A percentile compares a stretch with the other conserved stretches of the same genome.
Evolutionary conservation across 192 early-diverging fungal genomes (phyloP).

Genomic region (Oehlia diaphana): DNA sequence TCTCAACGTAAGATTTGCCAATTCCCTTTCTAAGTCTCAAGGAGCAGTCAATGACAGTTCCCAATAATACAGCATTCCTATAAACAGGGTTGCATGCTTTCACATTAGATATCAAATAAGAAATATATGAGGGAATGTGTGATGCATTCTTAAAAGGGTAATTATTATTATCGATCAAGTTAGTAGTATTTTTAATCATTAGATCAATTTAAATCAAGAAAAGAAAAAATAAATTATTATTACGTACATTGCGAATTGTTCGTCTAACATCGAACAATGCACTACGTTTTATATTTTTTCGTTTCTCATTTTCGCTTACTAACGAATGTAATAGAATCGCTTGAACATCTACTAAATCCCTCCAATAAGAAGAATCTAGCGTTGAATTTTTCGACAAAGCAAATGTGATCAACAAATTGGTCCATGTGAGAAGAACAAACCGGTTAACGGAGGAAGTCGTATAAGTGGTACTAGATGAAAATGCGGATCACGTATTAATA

Average conservation of each 20-base stretch:
- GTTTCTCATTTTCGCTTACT: constrained; percentile 42
- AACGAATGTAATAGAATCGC: constrained; percentile 55
- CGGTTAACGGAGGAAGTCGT: constrained; percentile 55
- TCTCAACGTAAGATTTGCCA: constrained; percentile 16
- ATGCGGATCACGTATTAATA: constrained; percentile 20
- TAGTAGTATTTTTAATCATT: neutral
- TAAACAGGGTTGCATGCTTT: constrained; percentile 45
- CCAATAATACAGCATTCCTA: constrained; percentile 58
- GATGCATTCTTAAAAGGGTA: constrained; percentile 40
- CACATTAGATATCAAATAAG: constrained; percentile 43
- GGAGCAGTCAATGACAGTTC: constrained; percentile 59
- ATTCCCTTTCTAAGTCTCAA: constrained; percentile 47
- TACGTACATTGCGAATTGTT: constrained; percentile 50
- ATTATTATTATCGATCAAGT: constrained; percentile 1
- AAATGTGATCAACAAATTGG: constrained; percentile 49
- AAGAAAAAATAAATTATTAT: neutral
- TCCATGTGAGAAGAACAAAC: constrained; percentile 67
- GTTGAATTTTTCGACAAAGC: constrained; percentile 24
- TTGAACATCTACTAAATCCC: constrained; percentile 43
- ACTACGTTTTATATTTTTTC: constrained; percentile 55
- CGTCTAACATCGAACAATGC: constrained; percentile 56
- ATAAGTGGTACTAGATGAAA: constrained; percentile 3
- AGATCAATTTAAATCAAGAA: neutral
- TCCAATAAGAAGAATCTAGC: constrained; percentile 34
- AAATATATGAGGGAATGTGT: constrained; percentile 53